Evolutionary conservation across 2,329 filamentous ascomycete species (phyloP), one percentile per base, ranked within the genome.

Genomic region (Penicillium sclerotigenum): DNA sequence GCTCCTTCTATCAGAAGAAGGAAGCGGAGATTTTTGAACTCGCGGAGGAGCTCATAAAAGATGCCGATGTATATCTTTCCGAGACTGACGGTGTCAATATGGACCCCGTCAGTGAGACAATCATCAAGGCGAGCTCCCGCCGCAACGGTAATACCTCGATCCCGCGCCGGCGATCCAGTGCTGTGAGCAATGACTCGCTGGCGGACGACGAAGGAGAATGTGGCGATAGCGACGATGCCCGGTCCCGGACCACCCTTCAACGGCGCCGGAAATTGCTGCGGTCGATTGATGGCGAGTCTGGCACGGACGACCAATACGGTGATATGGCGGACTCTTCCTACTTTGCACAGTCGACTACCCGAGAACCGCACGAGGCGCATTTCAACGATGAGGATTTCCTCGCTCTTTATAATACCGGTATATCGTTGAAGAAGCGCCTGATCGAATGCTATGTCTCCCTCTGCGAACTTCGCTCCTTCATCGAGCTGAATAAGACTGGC

Each of bases 401-500:
- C 1, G 83, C 84, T 22, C 74, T 89, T 1, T 88, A 87, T 65
- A 85, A 87, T 60, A 80, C 84, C 48, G 86, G 86, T 26, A 89
- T 97, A 62, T 93, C 91, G 67, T 78, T 99, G 61, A 97, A 97
- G 81, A 97, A 96, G 78, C 86, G 92, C 52, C 88, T 91, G 53
- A 86, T 96, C 63, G 86, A 86, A 70, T 80, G 92, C 58, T 99
- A 97, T 70, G 94, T 99, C 43, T 89, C 90, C 62, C 80, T 97
- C 18, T 97, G 93, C 76, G 94, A 97, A 73, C 84, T 99, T 67
- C 95, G 96, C 71, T 97, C 93, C 2, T 99, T 92, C 69, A 87
- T 92, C 53, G 93, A 97, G 77, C 84, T 99, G 60, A 99, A 99
- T 80, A 89, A 89, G 75, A 99, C 94, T 0, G 94, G 94, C 13